Base-by-base conservation (phyloP, 2,329 filamentous ascomycete genomes). In the Fusarium mangiferae region DNA sequence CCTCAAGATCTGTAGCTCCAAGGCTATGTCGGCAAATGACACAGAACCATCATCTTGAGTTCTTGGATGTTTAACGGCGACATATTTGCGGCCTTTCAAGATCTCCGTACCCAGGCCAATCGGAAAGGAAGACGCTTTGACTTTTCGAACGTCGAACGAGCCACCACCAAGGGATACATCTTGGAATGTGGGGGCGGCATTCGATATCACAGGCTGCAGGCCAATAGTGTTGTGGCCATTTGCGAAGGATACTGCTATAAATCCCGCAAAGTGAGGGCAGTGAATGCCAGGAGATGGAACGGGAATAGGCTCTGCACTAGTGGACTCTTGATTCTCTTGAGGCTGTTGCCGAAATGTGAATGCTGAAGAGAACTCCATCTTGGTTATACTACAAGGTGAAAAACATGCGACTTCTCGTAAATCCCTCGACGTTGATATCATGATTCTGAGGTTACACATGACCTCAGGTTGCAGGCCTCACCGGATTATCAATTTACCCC, bases 401-500 rank as follows among this genome's bases (percentile, higher is more conserved):
- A 45, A 33, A 7, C 17, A 17, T 6, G 8, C 5, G 11, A 10
- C 13, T 20, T 46, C 12, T 24, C 39, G 14, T 26, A 33, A 48
- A 24, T 26, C 28, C 6, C 22, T 26, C 39, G 30, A 46, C 18
- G 26, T 13, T 28, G 38, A 17, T 41, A 26, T 55, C 18, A 41
- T 33, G 51, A 30, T 22, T 12, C 26, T 49, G 7, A 24, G 35
- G 52, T 39, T 35, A 60, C 60, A 59, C 52, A 60, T 63, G 60
- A 60, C 54, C 54, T 41, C 33, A 33, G n/a, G 41, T 20, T 45
- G 55, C 54, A 60, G 36, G 41, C 26, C 9, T 63, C n/a, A 28
- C 35, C 60, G 41, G 60, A 63, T 60, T 63, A 63, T 63, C 30
- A 60, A 60, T 63, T 60, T n/a, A 48, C 54, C 60, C 60, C 28